Conservation (phyloP, 1,284 basidiomycete species). For the Apiotrichum veenhuisii region DNA sequence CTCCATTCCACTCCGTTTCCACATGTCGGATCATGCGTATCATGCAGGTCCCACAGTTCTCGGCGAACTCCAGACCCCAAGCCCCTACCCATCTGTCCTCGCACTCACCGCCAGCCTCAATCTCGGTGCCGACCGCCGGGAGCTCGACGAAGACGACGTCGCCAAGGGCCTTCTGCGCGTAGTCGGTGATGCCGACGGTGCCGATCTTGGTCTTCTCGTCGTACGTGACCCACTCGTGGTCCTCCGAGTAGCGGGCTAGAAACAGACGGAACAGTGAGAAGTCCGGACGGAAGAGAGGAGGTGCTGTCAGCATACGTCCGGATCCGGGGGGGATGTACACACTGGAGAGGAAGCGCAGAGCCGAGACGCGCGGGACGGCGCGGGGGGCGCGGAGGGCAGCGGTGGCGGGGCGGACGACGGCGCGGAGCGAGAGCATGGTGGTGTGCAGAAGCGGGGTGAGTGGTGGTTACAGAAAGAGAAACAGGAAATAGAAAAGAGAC, state of each 20-base stretch:
- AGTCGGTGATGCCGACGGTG: slow-evolving; percentile 84
- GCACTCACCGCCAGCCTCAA: slow-evolving; percentile 70
- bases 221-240: slow-evolving; percentile 85
- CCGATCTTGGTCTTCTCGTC: slow-evolving; percentile 78
- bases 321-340: slow-evolving; percentile 2
- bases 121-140: slow-evolving; percentile 63
- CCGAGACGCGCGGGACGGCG: slow-evolving; percentile 18
- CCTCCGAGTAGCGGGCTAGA: slow-evolving; percentile 74
- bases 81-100: neutral
- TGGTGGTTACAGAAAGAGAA: neutral
- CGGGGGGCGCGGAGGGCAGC: slow-evolving; percentile 18
- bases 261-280: neutral
- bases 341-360: slow-evolving; percentile 31
- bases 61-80: too few relatives aligned
- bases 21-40: too few relatives aligned
- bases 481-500: slow-evolving; percentile 2
- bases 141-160: slow-evolving; percentile 98
- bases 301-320: neutral
- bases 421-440: slow-evolving; percentile 26
- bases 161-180: slow-evolving; percentile 87
- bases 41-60: too few relatives aligned
- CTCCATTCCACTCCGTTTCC: too few relatives aligned
- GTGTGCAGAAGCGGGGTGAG: neutral
- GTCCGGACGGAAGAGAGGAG: too few relatives aligned
- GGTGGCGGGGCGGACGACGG: slow-evolving; percentile 19